phyloP scores from a whole-genome alignment of 306 rosid species.

The Trifolium dubium region DNA sequence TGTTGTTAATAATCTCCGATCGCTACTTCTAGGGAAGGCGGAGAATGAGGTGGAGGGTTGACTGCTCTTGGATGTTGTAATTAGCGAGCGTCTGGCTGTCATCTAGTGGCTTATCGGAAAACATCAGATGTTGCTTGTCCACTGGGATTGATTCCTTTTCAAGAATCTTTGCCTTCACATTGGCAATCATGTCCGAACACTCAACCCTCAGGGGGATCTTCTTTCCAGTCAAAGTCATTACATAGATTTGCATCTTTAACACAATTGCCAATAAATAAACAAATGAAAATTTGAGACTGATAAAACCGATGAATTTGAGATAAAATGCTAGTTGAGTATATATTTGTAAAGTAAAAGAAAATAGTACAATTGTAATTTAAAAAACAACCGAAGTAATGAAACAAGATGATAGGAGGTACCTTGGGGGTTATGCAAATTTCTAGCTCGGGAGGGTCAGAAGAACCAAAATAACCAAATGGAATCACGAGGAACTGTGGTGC shows the following conservation, averaged over 20 bases:
- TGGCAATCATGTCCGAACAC: neutral
- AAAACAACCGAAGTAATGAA: neutral
- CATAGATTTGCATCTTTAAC: neutral
- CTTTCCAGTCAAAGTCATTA: neutral
- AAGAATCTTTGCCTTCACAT: neutral
- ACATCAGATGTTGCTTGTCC: neutral
- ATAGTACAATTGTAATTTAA: neutral
- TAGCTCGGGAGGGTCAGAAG: neutral
- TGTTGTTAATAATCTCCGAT: neutral
- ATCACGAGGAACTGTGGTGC: neutral
- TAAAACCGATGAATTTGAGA: neutral
- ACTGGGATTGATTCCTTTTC: neutral
- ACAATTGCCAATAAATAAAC: neutral
- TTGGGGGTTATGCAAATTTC: neutral
- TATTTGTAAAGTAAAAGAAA: neutral
- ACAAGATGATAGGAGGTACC: neutral
- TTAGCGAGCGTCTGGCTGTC: neutral
- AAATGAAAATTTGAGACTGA: too few relatives aligned
- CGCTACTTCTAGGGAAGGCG: neutral
- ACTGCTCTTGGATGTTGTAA: neutral
- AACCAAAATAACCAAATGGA: constrained; percentile 3
- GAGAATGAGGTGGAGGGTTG: neutral
- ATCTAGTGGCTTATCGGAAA: neutral
- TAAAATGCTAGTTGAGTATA: neutral
- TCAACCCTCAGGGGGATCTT: neutral